Base-by-base conservation (phyloP, 2,329 filamentous ascomycete species). In the Claviceps purpurea region DNA sequence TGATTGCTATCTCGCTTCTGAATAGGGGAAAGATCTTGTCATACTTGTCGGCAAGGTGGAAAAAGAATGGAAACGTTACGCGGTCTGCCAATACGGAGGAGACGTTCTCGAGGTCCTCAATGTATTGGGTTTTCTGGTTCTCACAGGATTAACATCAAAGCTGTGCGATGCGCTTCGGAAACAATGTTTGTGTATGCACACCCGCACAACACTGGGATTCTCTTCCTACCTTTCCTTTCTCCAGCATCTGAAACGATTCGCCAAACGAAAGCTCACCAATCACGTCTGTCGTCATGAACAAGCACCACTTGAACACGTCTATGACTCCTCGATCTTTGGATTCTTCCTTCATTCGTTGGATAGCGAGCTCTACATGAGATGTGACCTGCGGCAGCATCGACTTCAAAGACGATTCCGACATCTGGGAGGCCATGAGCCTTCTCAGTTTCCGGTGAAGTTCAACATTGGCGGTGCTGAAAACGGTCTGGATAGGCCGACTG, bases 231-330 rank as follows among this genome's bases (percentile, higher is more conserved):
- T 73, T 61, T 16, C 74, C 74, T 4, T 61, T 59, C 51, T 80
- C 75, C 4, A 82, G 60, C 64, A 74, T 73, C 0, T 63, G 61
- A 52, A 80, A 79, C 0, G 74, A 74, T 18, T 78, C 70, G 0
- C 77, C 77, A 59, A 81, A 81, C 1, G 65, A 71, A 5, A 81
- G 60, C 49, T 78, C 69, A 0, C 70, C 74, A 49, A 79, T 75
- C 1, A 77, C 62, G 57, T 81, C 78, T 0, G 75, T 77, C 0
- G 75, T 63, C 67, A 78, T 71, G 50, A 76, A 77, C 6, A 71
- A 60, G 64, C 68, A 75, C 76, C 76, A 81, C 52, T 77, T 77
- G 52, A 70, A 67, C 0, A 79, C 61, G 54, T 81, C 75, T 0
- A 63, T 66, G 0, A 54, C 62, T 0, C 70, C 67, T 0, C 60